These are phyloP conservation scores for Magnolia officinalis DNA, from an alignment of 164 flowering plant genomes.

Conservation along the genomic window DNA sequence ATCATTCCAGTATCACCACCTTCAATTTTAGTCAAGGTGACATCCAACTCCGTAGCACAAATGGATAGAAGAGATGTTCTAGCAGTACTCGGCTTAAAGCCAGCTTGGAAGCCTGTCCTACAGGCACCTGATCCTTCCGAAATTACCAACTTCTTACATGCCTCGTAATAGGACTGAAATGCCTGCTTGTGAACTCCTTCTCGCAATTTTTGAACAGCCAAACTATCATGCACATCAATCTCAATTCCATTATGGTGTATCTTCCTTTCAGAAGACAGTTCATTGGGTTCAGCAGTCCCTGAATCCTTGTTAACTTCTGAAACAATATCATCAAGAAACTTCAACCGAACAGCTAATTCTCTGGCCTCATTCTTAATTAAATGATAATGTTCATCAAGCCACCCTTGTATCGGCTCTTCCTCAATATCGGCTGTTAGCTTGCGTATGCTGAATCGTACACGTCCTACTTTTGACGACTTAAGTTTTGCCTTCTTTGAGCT, in stretches of 20 bases:
- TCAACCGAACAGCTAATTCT: constrained; percentile 85
- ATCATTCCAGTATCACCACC: constrained; percentile 94
- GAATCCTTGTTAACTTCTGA: constrained; percentile 34
- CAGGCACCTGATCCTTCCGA: constrained; percentile 95
- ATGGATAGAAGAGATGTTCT: constrained; percentile 82
- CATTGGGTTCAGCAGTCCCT: constrained; percentile 47
- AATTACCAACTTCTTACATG: constrained; percentile 59
- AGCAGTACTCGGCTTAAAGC: constrained; percentile 70
- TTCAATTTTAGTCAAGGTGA: constrained; percentile 71
- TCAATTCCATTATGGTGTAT: constrained; percentile 53
- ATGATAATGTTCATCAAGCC: constrained; percentile 97
- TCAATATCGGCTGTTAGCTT: constrained; percentile 85
- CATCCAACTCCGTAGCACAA: constrained; percentile 68
- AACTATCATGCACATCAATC: constrained; percentile 63
- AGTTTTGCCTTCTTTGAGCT: constrained; percentile 54
- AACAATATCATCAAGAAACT: constrained; percentile 69
- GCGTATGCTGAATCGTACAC: constrained; percentile 73
- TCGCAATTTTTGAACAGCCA: constrained; percentile 43
- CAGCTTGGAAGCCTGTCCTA: constrained; percentile 79
- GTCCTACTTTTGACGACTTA: constrained; percentile 59
- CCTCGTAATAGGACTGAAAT: constrained; percentile 78
- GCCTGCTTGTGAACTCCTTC: constrained; percentile 76
- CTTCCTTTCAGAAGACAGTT: constrained; percentile 38
- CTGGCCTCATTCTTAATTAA: constrained; percentile 80
- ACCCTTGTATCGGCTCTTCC: constrained; percentile 98